Evolutionary conservation across 805 yeast genomes (phyloP), one percentile per base, ranked within the genome.

Genomic region (Dipodascus albidus): DNA sequence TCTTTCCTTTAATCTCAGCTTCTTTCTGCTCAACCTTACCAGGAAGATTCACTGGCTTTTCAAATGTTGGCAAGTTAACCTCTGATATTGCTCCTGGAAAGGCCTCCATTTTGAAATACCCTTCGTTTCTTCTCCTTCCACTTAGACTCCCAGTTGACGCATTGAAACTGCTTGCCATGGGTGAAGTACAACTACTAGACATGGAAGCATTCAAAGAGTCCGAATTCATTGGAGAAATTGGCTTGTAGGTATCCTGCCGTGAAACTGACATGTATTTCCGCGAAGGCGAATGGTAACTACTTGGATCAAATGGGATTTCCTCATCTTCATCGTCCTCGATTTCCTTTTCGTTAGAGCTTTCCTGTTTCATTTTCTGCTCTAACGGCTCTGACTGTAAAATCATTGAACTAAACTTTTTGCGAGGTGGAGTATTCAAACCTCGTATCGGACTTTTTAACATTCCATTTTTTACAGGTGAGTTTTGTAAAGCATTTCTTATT

Each of bases 121-220:
- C 44, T 19, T 38, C 44, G 17, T 17, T 50, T 62, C 71, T 74
- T 60, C 77, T 83, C 64, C 87, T 95, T 62, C 95, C 77, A 49
- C 82, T 81, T 55, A 81, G 81, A 27, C 95, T 85, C 0, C 95
- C 95, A 1, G 96, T 95, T 57, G 93, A 83, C 0, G 96, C 96
- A 69, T 93, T 85, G 57, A 85, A 76, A 64, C 86, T 93, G 35
- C 79, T 75, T 68, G 75, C 65, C 1, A 78, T 72, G 24, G 74
- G 58, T 2, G 62, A 52, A 8, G 60, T 55, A 50, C 60, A 53
- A 35, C 44, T 19, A 47, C 58, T 57, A 19, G 52, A 44, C 33
- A 56, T 53, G 2, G 62, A 58, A 11, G 44, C 44, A 38, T 38
- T 38, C 21, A 56, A 41, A 47, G 54, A 33, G 48, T 55, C 54